Evolutionary conservation across 2,329 filamentous ascomycete species (phyloP).

Genomic region (Nothomitra cinnamomea): DNA sequence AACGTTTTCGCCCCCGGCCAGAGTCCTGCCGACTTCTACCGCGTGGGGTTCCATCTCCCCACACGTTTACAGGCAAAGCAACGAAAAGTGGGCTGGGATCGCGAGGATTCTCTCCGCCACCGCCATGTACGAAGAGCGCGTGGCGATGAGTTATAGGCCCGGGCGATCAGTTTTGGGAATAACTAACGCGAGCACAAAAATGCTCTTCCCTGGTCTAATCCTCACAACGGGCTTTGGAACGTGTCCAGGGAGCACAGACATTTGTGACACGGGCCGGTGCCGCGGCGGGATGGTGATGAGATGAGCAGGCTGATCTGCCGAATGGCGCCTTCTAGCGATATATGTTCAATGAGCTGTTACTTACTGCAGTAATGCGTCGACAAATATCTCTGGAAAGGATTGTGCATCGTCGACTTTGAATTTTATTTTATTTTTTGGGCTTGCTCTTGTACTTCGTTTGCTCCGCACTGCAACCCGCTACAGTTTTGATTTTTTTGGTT

Average conservation of each 20-base stretch:
- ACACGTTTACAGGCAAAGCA: neutral
- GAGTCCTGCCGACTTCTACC: neutral
- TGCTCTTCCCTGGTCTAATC: neutral
- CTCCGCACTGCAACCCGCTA: neutral
- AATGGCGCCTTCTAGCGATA: neutral
- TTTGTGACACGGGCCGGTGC: neutral
- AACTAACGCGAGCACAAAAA: neutral
- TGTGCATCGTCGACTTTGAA: neutral
- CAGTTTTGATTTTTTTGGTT: neutral
- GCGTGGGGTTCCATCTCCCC: neutral
- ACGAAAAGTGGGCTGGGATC: neutral
- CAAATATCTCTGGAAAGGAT: neutral
- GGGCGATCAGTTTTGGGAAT: neutral
- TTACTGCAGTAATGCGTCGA: neutral
- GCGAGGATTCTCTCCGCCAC: neutral
- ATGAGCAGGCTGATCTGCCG: neutral
- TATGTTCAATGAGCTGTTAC: slow-evolving; percentile 3
- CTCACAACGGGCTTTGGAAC: neutral
- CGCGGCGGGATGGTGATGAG: neutral
- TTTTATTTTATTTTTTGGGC: neutral
- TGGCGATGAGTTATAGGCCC: slow-evolving; percentile 3
- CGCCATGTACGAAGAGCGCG: neutral
- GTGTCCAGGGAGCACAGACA: neutral
- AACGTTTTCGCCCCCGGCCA: neutral
- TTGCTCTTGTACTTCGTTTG: neutral